phyloP scores from a whole-genome alignment of 2,329 filamentous ascomycete genomes.

The Neopestalotiopsis sp. region DNA sequence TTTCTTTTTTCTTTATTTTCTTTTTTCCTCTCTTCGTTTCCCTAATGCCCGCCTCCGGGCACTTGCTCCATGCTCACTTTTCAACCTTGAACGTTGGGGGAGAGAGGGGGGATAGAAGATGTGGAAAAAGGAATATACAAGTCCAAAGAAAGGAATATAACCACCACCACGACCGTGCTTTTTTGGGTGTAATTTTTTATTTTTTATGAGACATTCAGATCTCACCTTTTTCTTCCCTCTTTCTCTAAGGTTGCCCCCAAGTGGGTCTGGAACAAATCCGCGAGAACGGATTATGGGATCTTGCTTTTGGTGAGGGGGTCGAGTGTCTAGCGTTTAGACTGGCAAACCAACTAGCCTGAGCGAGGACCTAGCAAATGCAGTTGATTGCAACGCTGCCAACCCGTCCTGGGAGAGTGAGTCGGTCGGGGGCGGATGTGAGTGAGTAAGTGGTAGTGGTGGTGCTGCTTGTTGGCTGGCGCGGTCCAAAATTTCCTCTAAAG shows the following conservation, averaged over 20 bases:
- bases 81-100: neutral
- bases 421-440: neutral
- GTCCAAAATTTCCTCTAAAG: neutral
- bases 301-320: slow-evolving; percentile 14
- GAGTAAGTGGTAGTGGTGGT: neutral
- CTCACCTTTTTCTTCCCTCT: slow-evolving; percentile 10
- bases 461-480: neutral
- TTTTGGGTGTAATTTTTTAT: slow-evolving; percentile 1
- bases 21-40: slow-evolving; percentile 3
- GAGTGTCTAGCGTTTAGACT: slow-evolving; percentile 6
- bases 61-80: neutral
- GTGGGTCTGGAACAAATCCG: slow-evolving; percentile 16
- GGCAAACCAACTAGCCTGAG: slow-evolving; percentile 3
- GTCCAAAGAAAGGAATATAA: neutral
- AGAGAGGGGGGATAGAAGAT: neutral
- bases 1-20: slow-evolving; percentile 5
- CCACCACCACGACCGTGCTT: neutral
- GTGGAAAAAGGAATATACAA: neutral
- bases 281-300: slow-evolving; percentile 16
- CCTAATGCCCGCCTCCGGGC: neutral
- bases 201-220: slow-evolving; percentile 16
- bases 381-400: neutral
- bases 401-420: neutral
- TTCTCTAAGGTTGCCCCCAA: slow-evolving; percentile 11
- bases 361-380: neutral